These are phyloP conservation scores for Erigeron philadelphicus DNA, from an alignment of 140 eudicot genomes.

Conservation along the genomic window DNA sequence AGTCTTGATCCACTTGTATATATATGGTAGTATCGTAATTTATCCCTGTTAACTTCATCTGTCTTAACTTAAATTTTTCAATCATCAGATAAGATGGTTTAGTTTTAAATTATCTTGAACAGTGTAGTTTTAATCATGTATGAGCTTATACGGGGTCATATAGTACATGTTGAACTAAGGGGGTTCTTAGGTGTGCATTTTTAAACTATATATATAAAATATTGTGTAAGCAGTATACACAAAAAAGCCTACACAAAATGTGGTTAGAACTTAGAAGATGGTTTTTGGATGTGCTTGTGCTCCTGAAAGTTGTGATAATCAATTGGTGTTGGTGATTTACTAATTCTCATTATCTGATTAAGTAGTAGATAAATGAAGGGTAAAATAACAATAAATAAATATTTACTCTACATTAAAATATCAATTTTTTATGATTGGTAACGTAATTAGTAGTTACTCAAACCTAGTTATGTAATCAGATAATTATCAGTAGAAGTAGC, in stretches of 20 bases:
- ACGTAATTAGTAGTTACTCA: background rate
- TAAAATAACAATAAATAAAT: background rate
- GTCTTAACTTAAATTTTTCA: background rate
- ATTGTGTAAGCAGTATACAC: background rate
- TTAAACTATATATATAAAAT: background rate
- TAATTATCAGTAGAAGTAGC: background rate
- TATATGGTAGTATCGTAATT: slow-evolving; percentile 11
- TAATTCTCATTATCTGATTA: background rate
- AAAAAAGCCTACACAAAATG: background rate
- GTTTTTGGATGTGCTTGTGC: background rate
- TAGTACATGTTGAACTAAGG: background rate
- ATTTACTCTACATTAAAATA: background rate
- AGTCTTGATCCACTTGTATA: background rate
- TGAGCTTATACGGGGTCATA: background rate
- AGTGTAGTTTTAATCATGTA: background rate
- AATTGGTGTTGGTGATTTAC: background rate
- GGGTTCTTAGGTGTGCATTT: background rate
- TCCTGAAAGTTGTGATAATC: background rate
- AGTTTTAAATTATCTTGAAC: background rate
- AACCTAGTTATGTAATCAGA: background rate
- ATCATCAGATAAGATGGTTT: background rate
- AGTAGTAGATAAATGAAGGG: background rate
- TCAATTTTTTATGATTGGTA: background rate
- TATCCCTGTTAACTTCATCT: background rate
- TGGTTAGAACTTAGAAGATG: background rate